Conservation (phyloP, 2,329 filamentous ascomycete species). For the Diaporthe capsici region DNA sequence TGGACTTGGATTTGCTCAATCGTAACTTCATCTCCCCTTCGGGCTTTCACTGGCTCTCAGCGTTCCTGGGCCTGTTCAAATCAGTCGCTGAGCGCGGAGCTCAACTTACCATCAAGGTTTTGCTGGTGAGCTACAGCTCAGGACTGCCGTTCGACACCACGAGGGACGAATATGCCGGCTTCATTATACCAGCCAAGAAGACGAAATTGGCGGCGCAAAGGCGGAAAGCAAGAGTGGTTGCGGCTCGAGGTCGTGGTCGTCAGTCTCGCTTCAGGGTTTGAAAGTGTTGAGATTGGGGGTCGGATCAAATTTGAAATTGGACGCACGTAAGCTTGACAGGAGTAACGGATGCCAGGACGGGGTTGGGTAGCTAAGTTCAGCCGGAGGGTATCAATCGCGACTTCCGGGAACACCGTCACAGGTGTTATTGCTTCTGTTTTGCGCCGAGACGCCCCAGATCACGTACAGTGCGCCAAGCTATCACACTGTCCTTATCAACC, state of each 20-base stretch:
- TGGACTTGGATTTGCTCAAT: neutral
- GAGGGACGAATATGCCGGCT: neutral
- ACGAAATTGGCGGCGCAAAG: neutral
- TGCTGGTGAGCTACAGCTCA: neutral
- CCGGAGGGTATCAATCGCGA: no score
- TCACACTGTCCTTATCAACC: slow-evolving; percentile 23
- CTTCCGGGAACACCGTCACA: neutral
- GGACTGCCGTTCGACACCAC: neutral
- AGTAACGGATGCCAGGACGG: no score
- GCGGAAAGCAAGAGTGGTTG: neutral
- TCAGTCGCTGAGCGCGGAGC: neutral
- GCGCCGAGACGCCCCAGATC: neutral
- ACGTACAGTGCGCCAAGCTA: neutral
- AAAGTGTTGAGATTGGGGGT: no score
- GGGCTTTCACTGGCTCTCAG: neutral
- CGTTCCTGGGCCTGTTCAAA: neutral
- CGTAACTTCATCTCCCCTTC: neutral
- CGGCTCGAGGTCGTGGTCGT: neutral
- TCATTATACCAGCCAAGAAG: neutral
- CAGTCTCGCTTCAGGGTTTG: neutral
- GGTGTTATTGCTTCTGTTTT: neutral
- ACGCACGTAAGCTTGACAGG: no score
- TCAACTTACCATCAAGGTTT: neutral
- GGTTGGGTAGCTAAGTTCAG: no score
- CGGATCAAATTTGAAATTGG: no score